Base-by-base conservation (phyloP, 192 early-diverging fungal genomes). In the Mortierella alpina region DNA sequence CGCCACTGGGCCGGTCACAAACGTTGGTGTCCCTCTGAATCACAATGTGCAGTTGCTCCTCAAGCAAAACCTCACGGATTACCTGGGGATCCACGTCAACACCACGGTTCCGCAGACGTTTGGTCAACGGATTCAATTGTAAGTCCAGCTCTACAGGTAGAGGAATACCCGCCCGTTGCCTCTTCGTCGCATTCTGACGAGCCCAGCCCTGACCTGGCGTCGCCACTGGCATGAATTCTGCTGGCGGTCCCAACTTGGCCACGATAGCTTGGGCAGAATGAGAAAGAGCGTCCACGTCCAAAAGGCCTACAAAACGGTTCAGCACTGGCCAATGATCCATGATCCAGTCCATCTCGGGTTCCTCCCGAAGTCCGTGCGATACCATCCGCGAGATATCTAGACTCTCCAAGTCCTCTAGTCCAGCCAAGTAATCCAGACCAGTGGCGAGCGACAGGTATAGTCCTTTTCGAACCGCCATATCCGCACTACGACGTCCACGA, bases 251-350 rank as follows among this genome's bases (percentile, higher is more conserved):
- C 10, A 67, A 54, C 31, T 68, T 17, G 1, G 48, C 31, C 42
- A 2, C 0, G 10, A 68, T 11, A 9, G 1, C 40, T 2, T 17
- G 4, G 5, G 45, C 51, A 7, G 23, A n/a, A 9, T 4, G 2
- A 7, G 0, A 41, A 14, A 73, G 10, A 2, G 44, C 13, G 0
- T 57, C 63, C 7, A 14, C 7, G 51, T 73, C 71, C 46, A 18
- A 73, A 40, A 58, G 65, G 0, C 71, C 71, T 14, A 20, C 39
- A 22, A 73, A 9, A 3, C 13, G 46, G 11, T 17, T 47, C 56
- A 73, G 44, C 15, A 44, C 47, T 49, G 71, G 71, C 71, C 61
- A 73, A 46, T 73, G 52, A 2, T 49, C 14, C 4, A 52, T 47
- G 11, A 73, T 10, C 71, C 71, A 73, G 1, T 49, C 55, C 5